Evolutionary conservation across 441 rosid genomes (phyloP).

Genomic region (Eutrema salsugineum): DNA sequence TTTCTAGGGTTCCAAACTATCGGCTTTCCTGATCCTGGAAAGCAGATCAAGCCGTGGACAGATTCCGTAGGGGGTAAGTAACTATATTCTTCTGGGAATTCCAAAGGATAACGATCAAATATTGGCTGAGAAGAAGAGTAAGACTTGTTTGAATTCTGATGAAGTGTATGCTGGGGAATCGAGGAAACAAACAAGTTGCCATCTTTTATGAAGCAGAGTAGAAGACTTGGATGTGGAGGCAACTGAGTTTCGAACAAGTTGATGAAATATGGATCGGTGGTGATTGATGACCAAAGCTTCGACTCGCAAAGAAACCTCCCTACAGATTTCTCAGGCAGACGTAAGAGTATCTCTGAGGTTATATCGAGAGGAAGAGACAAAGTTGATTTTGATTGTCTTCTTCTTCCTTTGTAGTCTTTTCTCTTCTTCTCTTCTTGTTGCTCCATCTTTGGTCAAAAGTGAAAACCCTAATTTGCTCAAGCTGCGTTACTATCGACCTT

Average conservation of each 20-base stretch:
- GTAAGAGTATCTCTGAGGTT: neutral
- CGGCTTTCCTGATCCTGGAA: neutral
- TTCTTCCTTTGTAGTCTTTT: neutral
- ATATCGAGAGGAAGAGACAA: neutral
- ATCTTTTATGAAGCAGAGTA: neutral
- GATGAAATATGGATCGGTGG: neutral
- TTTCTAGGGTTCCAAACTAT: neutral
- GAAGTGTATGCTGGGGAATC: neutral
- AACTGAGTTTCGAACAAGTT: neutral
- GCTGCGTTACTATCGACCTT: no score
- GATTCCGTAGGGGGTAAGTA: neutral
- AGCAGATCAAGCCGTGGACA: conserved; percentile 14
- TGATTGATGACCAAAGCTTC: conserved; percentile 13
- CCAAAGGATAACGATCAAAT: neutral
- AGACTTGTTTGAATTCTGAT: neutral
- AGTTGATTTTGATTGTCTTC: neutral
- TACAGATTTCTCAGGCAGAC: neutral
- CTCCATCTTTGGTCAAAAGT: no score
- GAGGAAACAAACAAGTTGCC: neutral
- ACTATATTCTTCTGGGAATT: neutral
- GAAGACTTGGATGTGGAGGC: neutral
- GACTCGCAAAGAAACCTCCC: conserved; percentile 3
- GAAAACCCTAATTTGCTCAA: no score
- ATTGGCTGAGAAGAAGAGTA: neutral
- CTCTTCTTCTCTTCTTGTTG: no score